Evolutionary conservation across 768 basidiomycete genomes (phyloP), one percentile per base, ranked within the genome.

Genomic region (Agrocybe chaxingu): DNA sequence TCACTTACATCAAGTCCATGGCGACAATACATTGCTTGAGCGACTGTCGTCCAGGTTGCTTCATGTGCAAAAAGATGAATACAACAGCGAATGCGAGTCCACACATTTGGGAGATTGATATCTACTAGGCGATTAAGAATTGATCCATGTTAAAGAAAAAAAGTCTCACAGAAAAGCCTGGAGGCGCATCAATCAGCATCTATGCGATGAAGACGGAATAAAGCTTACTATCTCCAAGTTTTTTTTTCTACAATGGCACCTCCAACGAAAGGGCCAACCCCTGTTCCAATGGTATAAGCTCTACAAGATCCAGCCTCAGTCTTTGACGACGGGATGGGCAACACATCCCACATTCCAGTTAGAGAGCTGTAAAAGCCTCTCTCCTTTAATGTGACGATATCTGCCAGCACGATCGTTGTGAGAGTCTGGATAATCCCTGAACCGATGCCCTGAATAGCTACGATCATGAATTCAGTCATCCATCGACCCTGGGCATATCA

Each of bases 321-420:
- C 70, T 9, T 64, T 54, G 16, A 24, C 5, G 24, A 24, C 24
- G 5, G 24, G 3, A 24, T 24, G 24, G 24, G 24, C 24, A 24
- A 24, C 24, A 24, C 24, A 24, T 24, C 24, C 24, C 24, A 24
- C 24, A 24, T 24, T 24, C 24, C 24, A 24, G 24, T 24, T 24
- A 24, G 24, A 24, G 24, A 24, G 24, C 24, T 24, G 47, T 70
- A 74, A 0, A 53, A 32, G 6, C 78, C 79, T 4, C 79, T 68
- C 47, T 77, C 75, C n/a, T 62, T 36, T 6, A 81, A 64, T 6
- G 76, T 66, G 8, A 78, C 72, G 3, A 80, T 57, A 54, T 79
- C 78, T 31, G 68, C 66, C 4, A 75, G 51, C 47, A 80, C 66
- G 47, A 79, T 77, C 8, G 65, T 62, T 0, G 65, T 61, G 12